Conservation (phyloP, 441 rosid species). For the Codiaeum variegatum region DNA sequence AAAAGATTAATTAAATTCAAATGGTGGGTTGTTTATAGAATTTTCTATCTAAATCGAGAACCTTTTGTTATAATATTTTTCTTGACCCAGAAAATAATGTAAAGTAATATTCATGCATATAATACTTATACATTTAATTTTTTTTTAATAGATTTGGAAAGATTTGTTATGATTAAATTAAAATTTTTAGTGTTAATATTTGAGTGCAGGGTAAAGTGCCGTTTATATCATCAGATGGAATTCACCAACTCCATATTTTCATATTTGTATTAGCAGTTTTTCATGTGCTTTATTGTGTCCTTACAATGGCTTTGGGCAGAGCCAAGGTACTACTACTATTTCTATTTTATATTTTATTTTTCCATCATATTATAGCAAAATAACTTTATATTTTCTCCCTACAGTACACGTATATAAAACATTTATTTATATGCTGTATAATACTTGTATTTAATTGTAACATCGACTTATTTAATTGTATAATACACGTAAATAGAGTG, state of each 20-base stretch:
- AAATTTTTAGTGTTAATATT: not conserved
- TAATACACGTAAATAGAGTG: too few relatives aligned
- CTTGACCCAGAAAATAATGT: not conserved
- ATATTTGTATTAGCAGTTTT: slow-evolving; percentile 71
- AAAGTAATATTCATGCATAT: too few relatives aligned
- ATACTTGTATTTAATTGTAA: too few relatives aligned
- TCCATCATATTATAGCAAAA: not conserved
- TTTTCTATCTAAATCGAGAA: not conserved
- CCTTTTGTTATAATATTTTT: not conserved
- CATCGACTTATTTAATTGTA: too few relatives aligned
- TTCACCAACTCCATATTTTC: slow-evolving; percentile 84
- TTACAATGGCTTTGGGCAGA: slow-evolving; percentile 63
- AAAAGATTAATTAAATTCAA: not conserved
- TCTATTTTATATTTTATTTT: not conserved
- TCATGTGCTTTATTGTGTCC: slow-evolving; percentile 63
- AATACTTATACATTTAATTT: too few relatives aligned
- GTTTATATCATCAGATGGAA: slow-evolving; percentile 63
- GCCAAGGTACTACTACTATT: slow-evolving; percentile 53
- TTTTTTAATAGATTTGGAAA: too few relatives aligned
- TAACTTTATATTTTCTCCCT: too few relatives aligned
- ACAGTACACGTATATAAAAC: too few relatives aligned
- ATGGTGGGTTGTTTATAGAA: not conserved
- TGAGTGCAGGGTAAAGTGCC: slow-evolving; percentile 62
- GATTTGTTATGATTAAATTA: not conserved
- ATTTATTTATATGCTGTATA: too few relatives aligned